Evolutionary conservation across 2,329 filamentous ascomycete species (phyloP).

Genomic region (Myriosclerotinia curreyana): DNA sequence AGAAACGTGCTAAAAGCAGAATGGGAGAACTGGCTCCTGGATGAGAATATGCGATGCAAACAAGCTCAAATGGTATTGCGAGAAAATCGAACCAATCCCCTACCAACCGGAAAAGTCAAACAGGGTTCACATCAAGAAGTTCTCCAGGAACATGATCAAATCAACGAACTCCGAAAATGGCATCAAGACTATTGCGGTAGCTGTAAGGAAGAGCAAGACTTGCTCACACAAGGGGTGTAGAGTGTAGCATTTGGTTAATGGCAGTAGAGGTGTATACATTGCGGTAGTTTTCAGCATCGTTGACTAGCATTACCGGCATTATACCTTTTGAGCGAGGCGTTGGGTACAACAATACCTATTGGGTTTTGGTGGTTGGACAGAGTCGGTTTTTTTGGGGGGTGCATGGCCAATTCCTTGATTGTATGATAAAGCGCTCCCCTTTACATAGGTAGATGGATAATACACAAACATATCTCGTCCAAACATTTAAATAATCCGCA

Average conservation of each 20-base stretch:
- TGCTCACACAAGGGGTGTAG: constrained; percentile 29
- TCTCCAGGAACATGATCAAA: constrained; percentile 38
- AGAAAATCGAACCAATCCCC: constrained; percentile 33
- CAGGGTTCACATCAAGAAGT: constrained; percentile 27
- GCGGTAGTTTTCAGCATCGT: constrained; percentile 4
- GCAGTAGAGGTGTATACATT: constrained; percentile 11
- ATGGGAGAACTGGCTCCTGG: constrained; percentile 88
- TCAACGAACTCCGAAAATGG: constrained; percentile 51
- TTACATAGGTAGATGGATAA: neutral
- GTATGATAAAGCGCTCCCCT: neutral
- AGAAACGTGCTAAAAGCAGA: constrained; percentile 80
- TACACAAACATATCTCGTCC: constrained; percentile 9
- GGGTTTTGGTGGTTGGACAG: constrained; percentile 9
- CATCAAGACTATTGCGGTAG: constrained; percentile 61
- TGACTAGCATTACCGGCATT: neutral
- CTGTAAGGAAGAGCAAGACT: constrained; percentile 45
- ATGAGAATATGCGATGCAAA: constrained; percentile 74
- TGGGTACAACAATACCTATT: constrained; percentile 10
- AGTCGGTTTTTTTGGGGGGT: neutral
- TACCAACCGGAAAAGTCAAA: constrained; percentile 35
- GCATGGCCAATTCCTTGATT: neutral
- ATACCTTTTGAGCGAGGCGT: constrained; percentile 22
- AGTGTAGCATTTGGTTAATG: constrained; percentile 33
- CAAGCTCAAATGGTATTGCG: constrained; percentile 52
- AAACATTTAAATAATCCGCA: no score